phyloP scores from a whole-genome alignment of 306 rosid species.

The Luffa acutangula region DNA sequence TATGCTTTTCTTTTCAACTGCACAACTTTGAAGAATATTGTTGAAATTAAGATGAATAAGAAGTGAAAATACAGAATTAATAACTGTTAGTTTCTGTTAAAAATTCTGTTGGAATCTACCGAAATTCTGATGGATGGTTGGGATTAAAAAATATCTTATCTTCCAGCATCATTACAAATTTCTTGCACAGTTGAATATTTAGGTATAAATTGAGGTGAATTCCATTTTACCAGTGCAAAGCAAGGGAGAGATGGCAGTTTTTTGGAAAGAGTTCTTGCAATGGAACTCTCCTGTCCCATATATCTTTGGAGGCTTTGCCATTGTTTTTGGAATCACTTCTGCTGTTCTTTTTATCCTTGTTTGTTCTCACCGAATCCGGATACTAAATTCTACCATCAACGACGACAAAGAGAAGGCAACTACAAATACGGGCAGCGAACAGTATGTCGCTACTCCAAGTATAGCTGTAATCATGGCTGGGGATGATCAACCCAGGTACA shows the following conservation, averaged over 20 bases:
- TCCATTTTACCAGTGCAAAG: neutral
- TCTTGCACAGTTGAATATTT: neutral
- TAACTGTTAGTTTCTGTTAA: neutral
- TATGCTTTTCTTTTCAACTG: neutral
- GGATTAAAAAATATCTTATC: neutral
- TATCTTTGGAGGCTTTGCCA: slow-evolving; percentile 5
- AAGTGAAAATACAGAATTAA: slow-evolving; percentile 1
- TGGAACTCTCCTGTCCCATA: slow-evolving; percentile 5
- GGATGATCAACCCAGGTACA: slow-evolving; percentile 9
- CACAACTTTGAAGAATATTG: neutral
- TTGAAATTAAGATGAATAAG: neutral
- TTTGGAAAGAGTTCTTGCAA: slow-evolving; percentile 3
- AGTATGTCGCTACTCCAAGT: neutral
- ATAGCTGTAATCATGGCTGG: slow-evolving; percentile 10
- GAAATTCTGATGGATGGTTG: neutral
- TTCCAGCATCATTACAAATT: neutral
- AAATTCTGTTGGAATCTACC: neutral
- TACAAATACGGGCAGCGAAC: neutral
- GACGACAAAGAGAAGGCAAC: neutral
- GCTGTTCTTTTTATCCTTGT: neutral
- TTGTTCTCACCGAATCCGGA: neutral
- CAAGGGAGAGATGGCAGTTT: neutral
- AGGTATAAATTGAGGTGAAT: slow-evolving; percentile 3
- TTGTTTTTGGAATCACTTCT: slow-evolving; percentile 3
- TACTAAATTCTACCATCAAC: neutral